These are phyloP conservation scores for Ascomycota sp. DNA, from an alignment of 2,329 filamentous ascomycete species.

Conservation along the genomic window DNA sequence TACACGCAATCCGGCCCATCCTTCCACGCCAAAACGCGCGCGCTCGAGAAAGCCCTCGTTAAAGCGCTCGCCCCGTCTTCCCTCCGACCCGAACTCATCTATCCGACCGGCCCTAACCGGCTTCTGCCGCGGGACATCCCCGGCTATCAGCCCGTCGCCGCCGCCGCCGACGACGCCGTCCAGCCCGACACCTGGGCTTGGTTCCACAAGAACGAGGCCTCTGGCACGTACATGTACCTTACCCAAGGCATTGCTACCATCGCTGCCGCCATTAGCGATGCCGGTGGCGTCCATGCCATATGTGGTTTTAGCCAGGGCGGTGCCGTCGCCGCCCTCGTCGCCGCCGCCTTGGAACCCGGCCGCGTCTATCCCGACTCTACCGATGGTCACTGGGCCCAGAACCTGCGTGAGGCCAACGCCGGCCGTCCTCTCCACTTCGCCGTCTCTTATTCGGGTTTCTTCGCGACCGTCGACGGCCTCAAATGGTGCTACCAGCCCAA, in stretches of 20 bases:
- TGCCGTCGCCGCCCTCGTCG: constrained; percentile 50
- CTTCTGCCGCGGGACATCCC: constrained; percentile 48
- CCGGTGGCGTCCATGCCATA: constrained; percentile 55
- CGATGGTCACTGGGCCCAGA: constrained; percentile 19
- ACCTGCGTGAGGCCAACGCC: constrained; percentile 27
- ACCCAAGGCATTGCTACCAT: constrained; percentile 46
- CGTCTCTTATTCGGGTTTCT: constrained; percentile 61
- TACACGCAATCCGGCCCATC: constrained; percentile 77
- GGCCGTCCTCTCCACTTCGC: constrained; percentile 42
- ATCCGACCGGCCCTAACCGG: constrained; percentile 47
- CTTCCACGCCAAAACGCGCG: constrained; percentile 77
- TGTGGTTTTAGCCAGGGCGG: constrained; percentile 72
- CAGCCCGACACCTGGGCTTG: constrained; percentile 57
- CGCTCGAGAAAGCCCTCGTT: constrained; percentile 57
- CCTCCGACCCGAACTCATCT: constrained; percentile 35
- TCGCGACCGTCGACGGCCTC: constrained; percentile 39
- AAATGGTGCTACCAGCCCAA: constrained; percentile 47
- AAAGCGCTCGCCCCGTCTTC: constrained; percentile 48
- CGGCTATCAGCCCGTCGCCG: constrained; percentile 31
- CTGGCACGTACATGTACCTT: constrained; percentile 43
- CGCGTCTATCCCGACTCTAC: constrained; percentile 9
- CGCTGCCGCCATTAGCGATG: constrained; percentile 37
- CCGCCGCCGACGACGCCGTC: constrained; percentile 23
- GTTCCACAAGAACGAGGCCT: constrained; percentile 53
- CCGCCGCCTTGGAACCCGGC: constrained; percentile 43